Percentiles rank a stretch among this genome's conserved stretches.
phyloP scores from a whole-genome alignment of 371 early-diverging fungal species.

The Chytridiales sp. region DNA sequence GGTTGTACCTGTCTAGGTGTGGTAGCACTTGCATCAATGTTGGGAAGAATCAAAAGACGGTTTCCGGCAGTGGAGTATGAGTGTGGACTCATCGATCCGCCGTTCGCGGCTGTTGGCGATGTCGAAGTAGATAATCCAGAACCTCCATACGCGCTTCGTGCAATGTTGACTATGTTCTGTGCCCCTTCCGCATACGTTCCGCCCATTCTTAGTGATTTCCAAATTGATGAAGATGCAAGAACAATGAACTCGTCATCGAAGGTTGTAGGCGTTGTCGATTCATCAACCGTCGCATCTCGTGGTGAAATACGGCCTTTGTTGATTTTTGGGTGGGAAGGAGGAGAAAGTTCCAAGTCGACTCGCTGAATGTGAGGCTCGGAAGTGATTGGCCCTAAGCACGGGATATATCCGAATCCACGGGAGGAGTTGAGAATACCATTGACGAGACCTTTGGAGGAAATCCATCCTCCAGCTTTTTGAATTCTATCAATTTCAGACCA shows the following conservation, averaged over 20 bases:
- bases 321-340: slow-evolving; percentile 10
- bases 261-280: neutral
- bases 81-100: too few relatives aligned
- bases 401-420: slow-evolving; percentile 84
- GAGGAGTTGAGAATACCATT: slow-evolving; percentile 77
- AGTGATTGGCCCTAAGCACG: slow-evolving; percentile 79
- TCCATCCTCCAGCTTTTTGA: slow-evolving; percentile 77
- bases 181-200: slow-evolving; percentile 35
- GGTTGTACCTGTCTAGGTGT: too few relatives aligned
- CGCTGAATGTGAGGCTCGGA: slow-evolving; percentile 78
- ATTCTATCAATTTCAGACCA: slow-evolving; percentile 60
- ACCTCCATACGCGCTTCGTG: slow-evolving; percentile 21
- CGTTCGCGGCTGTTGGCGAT: too few relatives aligned
- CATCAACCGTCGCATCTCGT: neutral
- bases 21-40: too few relatives aligned
- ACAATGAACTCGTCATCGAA: slow-evolving; percentile 82
- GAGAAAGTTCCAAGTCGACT: slow-evolving; percentile 57
- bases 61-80: too few relatives aligned
- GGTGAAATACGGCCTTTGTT: neutral
- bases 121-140: too few relatives aligned
- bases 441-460: slow-evolving; percentile 72
- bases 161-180: slow-evolving; percentile 29
- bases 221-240: slow-evolving; percentile 79
- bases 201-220: slow-evolving; percentile 73
- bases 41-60: too few relatives aligned